phyloP scores from a whole-genome alignment of 345 rosid genomes.

The Citrus mangshanensis region DNA sequence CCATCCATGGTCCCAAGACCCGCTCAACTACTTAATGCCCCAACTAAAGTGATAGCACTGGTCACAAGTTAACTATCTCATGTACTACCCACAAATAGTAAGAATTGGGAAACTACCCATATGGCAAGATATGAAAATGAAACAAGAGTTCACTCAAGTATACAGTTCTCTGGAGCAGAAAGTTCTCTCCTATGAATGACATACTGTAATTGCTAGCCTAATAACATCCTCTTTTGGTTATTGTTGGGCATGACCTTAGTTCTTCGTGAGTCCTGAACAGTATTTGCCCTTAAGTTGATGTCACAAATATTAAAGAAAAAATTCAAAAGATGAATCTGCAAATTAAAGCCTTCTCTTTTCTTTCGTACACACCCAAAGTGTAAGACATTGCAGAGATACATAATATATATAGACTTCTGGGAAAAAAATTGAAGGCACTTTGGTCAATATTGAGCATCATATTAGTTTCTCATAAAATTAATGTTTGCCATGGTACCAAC shows the following conservation, averaged over 20 bases:
- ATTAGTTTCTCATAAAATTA: not conserved
- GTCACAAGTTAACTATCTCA: not conserved
- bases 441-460: not conserved
- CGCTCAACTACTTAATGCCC: not conserved
- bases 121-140: not conserved
- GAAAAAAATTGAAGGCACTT: not conserved
- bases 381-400: not conserved
- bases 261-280: not conserved
- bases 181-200: not conserved
- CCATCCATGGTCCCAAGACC: not conserved
- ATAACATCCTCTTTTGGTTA: not conserved
- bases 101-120: not conserved
- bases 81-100: not conserved
- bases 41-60: not conserved
- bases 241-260: not conserved
- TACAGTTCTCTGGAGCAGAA: not conserved
- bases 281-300: not conserved
- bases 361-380: not conserved
- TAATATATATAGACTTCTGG: not conserved
- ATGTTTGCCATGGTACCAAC: not conserved
- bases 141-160: not conserved
- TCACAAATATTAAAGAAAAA: not conserved
- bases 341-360: not conserved
- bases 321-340: not conserved
- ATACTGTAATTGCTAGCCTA: not conserved